A percentile compares a stretch with the other conserved stretches of the same genome.
These are phyloP conservation scores for Hypoxylon subgilvum DNA, from an alignment of 495 filamentous ascomycete species.

Conservation along the genomic window DNA sequence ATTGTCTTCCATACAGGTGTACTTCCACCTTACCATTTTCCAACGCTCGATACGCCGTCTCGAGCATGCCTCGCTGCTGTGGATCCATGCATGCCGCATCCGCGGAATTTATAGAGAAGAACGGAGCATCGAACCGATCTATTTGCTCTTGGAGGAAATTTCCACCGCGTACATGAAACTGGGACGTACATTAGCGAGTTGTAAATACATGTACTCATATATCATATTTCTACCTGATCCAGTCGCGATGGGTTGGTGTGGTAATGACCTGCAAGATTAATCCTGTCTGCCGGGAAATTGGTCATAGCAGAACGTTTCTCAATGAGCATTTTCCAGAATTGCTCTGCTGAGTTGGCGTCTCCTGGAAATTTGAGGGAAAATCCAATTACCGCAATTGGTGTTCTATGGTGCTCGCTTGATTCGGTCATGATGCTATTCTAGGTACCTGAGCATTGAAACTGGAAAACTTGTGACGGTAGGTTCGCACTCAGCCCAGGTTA, in stretches of 20 bases:
- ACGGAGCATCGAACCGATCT: constrained; percentile 53
- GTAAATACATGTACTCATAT: too few relatives aligned
- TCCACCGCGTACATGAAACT: too few relatives aligned
- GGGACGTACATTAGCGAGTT: too few relatives aligned
- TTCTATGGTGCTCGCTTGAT: too few relatives aligned
- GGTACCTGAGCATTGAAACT: too few relatives aligned
- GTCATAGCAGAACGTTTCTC: constrained; percentile 40
- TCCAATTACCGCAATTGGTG: constrained; percentile 21
- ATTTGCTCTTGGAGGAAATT: constrained; percentile 52
- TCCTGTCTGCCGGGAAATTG: constrained; percentile 23
- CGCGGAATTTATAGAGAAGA: constrained; percentile 55
- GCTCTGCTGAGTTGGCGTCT: constrained; percentile 48
- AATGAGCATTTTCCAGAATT: constrained; percentile 38
- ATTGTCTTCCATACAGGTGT: neutral
- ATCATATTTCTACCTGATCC: too few relatives aligned
- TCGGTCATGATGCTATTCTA: too few relatives aligned
- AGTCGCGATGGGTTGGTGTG: too few relatives aligned
- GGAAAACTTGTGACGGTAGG: too few relatives aligned
- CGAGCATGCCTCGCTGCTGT: constrained; percentile 34
- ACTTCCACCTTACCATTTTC: constrained; percentile 12
- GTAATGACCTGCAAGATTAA: too few relatives aligned
- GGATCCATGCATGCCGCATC: constrained; percentile 49
- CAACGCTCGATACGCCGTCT: constrained; percentile 49
- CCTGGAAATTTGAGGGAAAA: constrained; percentile 34
- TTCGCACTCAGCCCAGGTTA: too few relatives aligned